Evolutionary conservation across 768 basidiomycete species (phyloP).

Genomic region (Trametes sanguinea): DNA sequence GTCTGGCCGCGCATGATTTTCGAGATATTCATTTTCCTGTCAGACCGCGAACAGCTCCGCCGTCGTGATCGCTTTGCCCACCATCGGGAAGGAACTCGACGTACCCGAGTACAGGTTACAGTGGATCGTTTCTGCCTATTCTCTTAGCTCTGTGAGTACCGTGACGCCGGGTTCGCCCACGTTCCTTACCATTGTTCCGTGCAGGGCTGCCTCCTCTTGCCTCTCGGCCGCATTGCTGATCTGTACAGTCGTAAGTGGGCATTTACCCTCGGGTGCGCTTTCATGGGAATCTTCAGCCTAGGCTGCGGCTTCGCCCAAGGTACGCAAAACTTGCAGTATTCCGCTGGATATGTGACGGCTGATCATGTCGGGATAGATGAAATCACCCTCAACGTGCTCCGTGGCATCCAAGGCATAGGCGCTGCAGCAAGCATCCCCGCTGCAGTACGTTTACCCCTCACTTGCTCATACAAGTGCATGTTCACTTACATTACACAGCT

Average conservation of each 20-base stretch:
- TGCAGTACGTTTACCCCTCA: slow-evolving; percentile 45
- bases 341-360: background rate
- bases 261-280: slow-evolving; percentile 61
- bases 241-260: slow-evolving; percentile 71
- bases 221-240: slow-evolving; percentile 78
- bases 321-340: slow-evolving; percentile 26
- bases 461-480: background rate
- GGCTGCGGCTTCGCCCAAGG: slow-evolving; percentile 64
- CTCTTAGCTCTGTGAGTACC: slow-evolving; percentile 58
- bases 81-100: slow-evolving; percentile 40
- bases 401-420: slow-evolving; percentile 82
- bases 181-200: background rate
- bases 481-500: slow-evolving; percentile 33
- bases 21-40: background rate
- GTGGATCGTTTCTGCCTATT: slow-evolving; percentile 69
- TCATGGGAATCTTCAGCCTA: slow-evolving; percentile 58
- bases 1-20: background rate
- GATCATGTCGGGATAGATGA: slow-evolving; percentile 42
- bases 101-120: slow-evolving; percentile 57
- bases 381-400: slow-evolving; percentile 64
- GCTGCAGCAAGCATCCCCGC: slow-evolving; percentile 76
- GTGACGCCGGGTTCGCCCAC: background rate
- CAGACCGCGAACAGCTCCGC: slow-evolving; percentile 30
- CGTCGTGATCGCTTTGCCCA: slow-evolving; percentile 33
- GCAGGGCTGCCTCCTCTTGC: slow-evolving; percentile 76